A percentile compares a stretch with the other conserved stretches of the same genome.
These are phyloP conservation scores for Serendipita sp. DNA, from an alignment of 768 basidiomycete genomes.

Conservation along the genomic window DNA sequence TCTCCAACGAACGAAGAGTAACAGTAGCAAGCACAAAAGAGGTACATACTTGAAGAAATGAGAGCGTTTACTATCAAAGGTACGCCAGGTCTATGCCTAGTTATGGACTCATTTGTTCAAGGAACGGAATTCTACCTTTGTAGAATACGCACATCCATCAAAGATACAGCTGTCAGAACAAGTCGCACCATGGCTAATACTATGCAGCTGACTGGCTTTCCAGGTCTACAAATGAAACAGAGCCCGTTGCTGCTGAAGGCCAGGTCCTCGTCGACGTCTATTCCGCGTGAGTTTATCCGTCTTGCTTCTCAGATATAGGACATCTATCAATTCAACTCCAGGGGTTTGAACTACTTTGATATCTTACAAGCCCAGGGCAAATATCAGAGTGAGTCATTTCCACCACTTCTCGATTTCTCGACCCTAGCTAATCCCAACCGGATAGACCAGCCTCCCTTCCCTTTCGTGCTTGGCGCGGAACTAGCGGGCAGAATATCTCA, in stretches of 20 bases:
- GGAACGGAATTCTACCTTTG: neutral
- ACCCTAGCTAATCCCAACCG: neutral
- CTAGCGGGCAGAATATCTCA: slow-evolving; percentile 63
- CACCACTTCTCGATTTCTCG: neutral
- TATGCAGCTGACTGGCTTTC: neutral
- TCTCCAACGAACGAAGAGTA: neutral
- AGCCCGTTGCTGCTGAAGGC: slow-evolving; percentile 32
- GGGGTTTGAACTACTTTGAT: slow-evolving; percentile 59
- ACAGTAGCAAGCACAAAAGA: no score
- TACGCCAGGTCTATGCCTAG: neutral
- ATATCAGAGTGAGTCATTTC: slow-evolving; percentile 38
- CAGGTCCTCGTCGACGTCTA: slow-evolving; percentile 64
- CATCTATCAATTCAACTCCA: neutral
- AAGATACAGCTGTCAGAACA: neutral
- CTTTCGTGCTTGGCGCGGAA: slow-evolving; percentile 73
- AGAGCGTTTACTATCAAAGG: neutral
- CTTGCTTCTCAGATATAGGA: neutral
- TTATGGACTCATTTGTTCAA: neutral
- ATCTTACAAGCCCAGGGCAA: slow-evolving; percentile 81
- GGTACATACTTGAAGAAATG: neutral
- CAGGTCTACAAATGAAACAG: slow-evolving; percentile 28
- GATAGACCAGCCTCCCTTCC: slow-evolving; percentile 54
- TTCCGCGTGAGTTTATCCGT: slow-evolving; percentile 25
- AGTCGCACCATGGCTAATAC: neutral
- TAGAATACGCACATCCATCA: slow-evolving; percentile 5